Evolutionary conservation across 352 stramenopile species (phyloP), one percentile per base, ranked within the genome.

Genomic region (Blastocystis sp.): DNA sequence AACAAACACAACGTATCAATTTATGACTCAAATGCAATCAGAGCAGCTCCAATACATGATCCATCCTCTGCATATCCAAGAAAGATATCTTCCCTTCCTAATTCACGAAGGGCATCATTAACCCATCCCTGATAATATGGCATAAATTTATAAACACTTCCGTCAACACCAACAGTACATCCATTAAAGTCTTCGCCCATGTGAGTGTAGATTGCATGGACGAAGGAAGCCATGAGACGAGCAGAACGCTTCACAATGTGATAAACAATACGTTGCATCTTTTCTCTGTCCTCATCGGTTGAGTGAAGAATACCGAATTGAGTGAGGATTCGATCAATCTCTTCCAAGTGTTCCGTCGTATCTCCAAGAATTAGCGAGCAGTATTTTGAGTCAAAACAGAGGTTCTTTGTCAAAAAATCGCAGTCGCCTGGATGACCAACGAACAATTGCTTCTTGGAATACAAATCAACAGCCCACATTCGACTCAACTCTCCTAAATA

Each of bases 121-220:
- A 87, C 59, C 65, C 65, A 78, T 19, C 21, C 61, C 49, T 87
- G 87, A 56, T 89, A 90, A 56, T 51, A 73, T 0, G 88, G 89
- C 61, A 91, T 57, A 32, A 89, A 89, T 37, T 90, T 69, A 63
- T 90, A 91, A 14, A 91, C 88, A 56, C 86, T 90, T 43, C 89
- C 89, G 46, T 91, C 89, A 24, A 91, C 88, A n/a, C 86, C 89
- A 0, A 91, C 89, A 24, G 77, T 87, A 14, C n/a, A 37, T 58
- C 51, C 59, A 24, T 58, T 87, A 43, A 43, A 74, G 21, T 61
- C 59, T 0, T 77, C 57, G 5, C 65, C 65, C 59, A 78, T 87
- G 42, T 91, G 87, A 21, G 49, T 59, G 27, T 89, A 61, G 43
- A 89, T 80, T 1, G 89, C 89, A 19, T 87, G 88, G 51, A 91